Evolutionary conservation across 192 early-diverging fungal species (phyloP), one percentile per base, ranked within the genome.

Genomic region (Coemansia sp.): DNA sequence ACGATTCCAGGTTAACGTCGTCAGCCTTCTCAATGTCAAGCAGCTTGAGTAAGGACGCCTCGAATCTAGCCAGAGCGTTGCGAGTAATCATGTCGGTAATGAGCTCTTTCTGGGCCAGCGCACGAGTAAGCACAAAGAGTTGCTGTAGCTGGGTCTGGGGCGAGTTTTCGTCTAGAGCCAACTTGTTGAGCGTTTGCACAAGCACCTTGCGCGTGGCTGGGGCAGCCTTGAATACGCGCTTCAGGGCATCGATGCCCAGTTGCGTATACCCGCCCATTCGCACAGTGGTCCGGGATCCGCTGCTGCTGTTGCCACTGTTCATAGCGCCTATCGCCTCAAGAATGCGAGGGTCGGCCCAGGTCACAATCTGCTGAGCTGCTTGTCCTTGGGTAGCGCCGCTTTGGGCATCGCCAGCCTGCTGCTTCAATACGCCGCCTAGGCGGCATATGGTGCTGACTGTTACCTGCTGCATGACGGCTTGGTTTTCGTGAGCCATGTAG

Each of bases 321-420:
- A 83, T 65, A 28, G 65, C 63, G 14, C 57, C 46, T n/a, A 70
- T 62, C 9, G 71, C 88, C 83, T 84, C 82, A 9, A 86, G 65
- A 40, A 89, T 87, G 56, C 88, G 85, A 18, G 89, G 87, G 33
- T 95, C 91, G 8, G 84, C 82, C 93, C 92, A 95, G 36, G 91
- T 87, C 28, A 89, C 67, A 36, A 95, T 51, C 74, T 92, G 90
- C 39, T 90, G 89, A 2, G 85, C 87, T 18, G 91, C 89, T 53
- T 88, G 88, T 4, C 76, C 68, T 35, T 73, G 73, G 13, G 81
- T 68, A 8, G 75, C 76, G 28, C 55, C 64, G 16, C 33, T 31
- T 45, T 76, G 74, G 1, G 63, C 40, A 43, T 77, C 75, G 34
- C 50, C 50, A 9, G 37, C 24, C 40, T 71, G 63, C 68, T 78